Evolutionary conservation across 2,329 filamentous ascomycete genomes (phyloP), one percentile per base, ranked within the genome.

Genomic region (Aureobasidium sp.): DNA sequence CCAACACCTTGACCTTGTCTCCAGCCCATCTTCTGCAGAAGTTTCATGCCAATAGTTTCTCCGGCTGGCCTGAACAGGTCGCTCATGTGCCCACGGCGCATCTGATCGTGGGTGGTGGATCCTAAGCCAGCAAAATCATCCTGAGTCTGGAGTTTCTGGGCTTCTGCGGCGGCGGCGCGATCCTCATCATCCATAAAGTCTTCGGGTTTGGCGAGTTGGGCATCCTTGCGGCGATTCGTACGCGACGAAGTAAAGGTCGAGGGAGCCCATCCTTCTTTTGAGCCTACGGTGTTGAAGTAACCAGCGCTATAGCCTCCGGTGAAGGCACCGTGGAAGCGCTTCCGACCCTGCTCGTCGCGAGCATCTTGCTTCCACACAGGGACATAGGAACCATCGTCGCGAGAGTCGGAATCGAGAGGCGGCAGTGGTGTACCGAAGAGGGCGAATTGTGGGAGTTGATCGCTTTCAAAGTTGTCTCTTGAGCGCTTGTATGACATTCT

Each of bases 111-210:
- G 36, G 80, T 79, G 0, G 86, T 86, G 34, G 83, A 81, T 2
- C 91, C 92, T 34, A 97, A 78, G 0, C 88, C 90, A 0, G 89
- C 83, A 72, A 94, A 97, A 0, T 82, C 83, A 59, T 86, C 81
- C 0, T 85, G 81, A 0, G 89, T 95, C 68, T 93, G 83, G 37
- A 97, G 76, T 64, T 83, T 83, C 68, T 86, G 84, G 2, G 88
- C 81, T 74, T 96, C 91, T 62, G 89, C 90, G 0, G 87, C 89
- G 72, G 96, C 91, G 7, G 88, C 89, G 37, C 96, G 79, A 74
- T 99, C 94, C 73, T 99, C 94, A 45, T 96, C 93, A 69, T 99
- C 94, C 94, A 99, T 99, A 68, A 92, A 97, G 71, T 97, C 92
- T 73, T 97, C 91, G 0, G 86, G 84, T 50, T 86, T 85, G 0